Conservation (phyloP, 164 flowering plant genomes). For the Berberis vulgaris region DNA sequence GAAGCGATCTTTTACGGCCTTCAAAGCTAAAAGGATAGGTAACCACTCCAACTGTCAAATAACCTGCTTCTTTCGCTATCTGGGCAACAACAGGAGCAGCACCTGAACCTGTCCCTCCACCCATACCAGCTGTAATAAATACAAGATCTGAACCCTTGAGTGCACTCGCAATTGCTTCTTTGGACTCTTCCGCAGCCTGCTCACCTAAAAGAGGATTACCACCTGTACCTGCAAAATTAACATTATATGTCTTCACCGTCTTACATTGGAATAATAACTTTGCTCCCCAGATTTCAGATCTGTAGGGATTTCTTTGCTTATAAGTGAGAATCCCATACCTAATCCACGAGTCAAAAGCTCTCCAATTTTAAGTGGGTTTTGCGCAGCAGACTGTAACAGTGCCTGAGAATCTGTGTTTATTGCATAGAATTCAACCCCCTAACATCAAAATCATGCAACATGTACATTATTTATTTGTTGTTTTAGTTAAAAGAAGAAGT, state of each 20-base stretch:
- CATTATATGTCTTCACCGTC: background rate
- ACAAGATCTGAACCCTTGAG: conserved; percentile 96
- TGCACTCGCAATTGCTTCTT: conserved; percentile 76
- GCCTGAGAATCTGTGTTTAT: conserved; percentile 96
- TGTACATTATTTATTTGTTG: background rate
- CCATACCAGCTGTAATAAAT: conserved; percentile 98
- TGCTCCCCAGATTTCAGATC: background rate
- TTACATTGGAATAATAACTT: background rate
- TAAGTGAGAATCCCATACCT: conserved; percentile 44
- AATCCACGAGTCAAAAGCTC: conserved; percentile 97
- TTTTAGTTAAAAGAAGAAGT: background rate
- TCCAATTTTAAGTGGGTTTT: conserved; percentile 90
- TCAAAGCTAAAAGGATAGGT: conserved; percentile 98
- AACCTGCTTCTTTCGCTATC: conserved; percentile 91
- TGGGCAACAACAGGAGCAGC: conserved; percentile 99
- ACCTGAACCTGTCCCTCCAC: conserved; percentile 98
- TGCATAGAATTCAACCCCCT: conserved; percentile 96
- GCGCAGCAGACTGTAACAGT: conserved; percentile 70
- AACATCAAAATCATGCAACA: background rate
- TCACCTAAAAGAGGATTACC: conserved; percentile 94
- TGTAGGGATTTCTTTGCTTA: background rate
- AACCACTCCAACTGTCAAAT: conserved; percentile 96
- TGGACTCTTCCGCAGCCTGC: conserved; percentile 98
- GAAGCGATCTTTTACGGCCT: conserved; percentile 91
- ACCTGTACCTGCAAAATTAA: conserved; percentile 65